A percentile compares a stretch with the other conserved stretches of the same genome.
Evolutionary conservation across 257 asterid genomes (phyloP).

Genomic region (Osmanthus fragrans): DNA sequence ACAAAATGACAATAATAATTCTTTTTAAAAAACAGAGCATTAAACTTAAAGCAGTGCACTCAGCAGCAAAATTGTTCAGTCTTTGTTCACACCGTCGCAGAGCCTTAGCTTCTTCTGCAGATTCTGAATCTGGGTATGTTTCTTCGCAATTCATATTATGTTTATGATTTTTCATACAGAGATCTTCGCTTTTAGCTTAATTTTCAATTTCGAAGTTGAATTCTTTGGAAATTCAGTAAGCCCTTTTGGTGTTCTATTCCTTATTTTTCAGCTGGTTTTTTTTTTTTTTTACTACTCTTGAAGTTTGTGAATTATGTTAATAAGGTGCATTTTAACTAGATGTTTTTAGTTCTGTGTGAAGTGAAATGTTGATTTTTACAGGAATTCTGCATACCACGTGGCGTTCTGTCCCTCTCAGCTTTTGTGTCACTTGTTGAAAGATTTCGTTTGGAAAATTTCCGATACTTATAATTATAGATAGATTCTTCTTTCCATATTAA

Average conservation of each 20-base stretch:
- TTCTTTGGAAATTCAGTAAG: neutral
- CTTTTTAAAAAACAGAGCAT: neutral
- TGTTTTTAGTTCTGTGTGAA: neutral
- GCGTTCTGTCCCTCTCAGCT: neutral
- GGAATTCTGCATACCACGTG: neutral
- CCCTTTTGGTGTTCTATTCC: constrained; percentile 4
- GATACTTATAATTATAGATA: neutral
- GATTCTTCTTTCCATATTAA: no score
- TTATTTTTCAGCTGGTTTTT: neutral
- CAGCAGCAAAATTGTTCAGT: neutral
- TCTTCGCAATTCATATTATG: neutral
- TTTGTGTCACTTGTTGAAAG: neutral
- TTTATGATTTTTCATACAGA: neutral
- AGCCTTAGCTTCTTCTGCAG: neutral
- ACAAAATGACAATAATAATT: neutral
- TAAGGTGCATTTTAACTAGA: neutral
- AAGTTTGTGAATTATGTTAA: neutral
- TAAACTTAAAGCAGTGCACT: neutral
- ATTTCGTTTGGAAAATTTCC: neutral
- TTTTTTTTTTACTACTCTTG: no score
- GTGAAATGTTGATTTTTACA: neutral
- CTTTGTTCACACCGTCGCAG: neutral
- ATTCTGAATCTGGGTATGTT: neutral
- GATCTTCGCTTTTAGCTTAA: neutral
- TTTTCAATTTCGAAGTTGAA: constrained; percentile 17